Evolutionary conservation across 768 basidiomycete genomes (phyloP).

Genomic region (Lentinula detonsa): DNA sequence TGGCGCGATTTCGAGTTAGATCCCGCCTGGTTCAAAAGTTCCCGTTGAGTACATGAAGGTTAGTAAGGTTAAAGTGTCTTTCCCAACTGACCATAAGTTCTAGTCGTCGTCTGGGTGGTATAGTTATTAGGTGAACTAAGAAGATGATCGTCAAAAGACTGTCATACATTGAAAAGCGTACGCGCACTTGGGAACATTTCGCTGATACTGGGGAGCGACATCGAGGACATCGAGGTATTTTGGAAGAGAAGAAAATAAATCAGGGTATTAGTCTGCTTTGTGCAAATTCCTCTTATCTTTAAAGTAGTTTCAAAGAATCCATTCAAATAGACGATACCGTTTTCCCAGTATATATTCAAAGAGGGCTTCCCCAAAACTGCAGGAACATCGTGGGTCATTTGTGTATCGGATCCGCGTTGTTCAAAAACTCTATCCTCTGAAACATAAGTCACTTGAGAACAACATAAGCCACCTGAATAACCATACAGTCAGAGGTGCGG

Average conservation of each 20-base stretch:
- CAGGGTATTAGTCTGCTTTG: background rate
- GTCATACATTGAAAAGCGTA: background rate
- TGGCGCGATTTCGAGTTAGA: background rate
- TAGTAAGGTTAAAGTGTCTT: conserved; percentile 8
- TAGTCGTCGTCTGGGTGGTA: conserved; percentile 6
- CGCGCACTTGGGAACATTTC: conserved; percentile 49
- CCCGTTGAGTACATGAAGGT: background rate
- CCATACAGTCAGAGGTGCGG: background rate
- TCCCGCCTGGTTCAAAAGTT: background rate
- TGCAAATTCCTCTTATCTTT: background rate
- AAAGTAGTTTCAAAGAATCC: background rate
- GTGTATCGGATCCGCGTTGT: background rate
- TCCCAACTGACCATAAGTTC: conserved; percentile 12
- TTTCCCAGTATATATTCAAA: background rate
- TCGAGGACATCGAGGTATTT: background rate
- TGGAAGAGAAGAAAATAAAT: background rate
- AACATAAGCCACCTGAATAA: background rate
- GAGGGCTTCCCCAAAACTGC: background rate
- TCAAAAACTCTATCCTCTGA: no score
- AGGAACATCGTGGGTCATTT: background rate
- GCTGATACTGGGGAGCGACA: conserved; percentile 41
- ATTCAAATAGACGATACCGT: background rate
- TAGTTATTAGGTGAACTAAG: conserved; percentile 12
- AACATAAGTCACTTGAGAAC: no score
- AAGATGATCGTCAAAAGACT: background rate